These are phyloP conservation scores for Pulveroboletus sp. DNA, from an alignment of 768 basidiomycete genomes.

Conservation along the genomic window DNA sequence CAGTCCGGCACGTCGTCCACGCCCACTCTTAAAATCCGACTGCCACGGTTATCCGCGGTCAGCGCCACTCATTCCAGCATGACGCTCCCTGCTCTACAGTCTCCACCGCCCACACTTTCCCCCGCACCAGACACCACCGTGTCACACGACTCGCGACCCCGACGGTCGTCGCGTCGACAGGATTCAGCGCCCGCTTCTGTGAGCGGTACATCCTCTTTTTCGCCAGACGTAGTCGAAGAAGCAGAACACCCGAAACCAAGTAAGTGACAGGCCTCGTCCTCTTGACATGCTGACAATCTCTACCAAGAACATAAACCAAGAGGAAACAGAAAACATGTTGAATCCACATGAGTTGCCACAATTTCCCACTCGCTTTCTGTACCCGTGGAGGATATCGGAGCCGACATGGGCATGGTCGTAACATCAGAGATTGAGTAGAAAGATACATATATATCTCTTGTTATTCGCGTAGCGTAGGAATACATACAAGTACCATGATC, in stretches of 20 bases:
- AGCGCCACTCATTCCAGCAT: conserved; percentile 23
- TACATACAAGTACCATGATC: neutral
- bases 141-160: conserved; percentile 26
- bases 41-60: conserved; percentile 31
- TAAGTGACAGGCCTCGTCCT: conserved; percentile 13
- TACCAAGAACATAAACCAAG: conserved; percentile 22
- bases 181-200: conserved; percentile 31
- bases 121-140: conserved; percentile 21
- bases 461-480: conserved; percentile 14
- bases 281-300: neutral
- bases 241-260: conserved; percentile 26
- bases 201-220: conserved; percentile 31
- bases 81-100: conserved; percentile 19
- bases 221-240: conserved; percentile 27
- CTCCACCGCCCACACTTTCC: conserved; percentile 17
- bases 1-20: conserved; percentile 31
- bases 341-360: conserved; percentile 10
- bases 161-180: conserved; percentile 25
- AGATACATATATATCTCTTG: conserved; percentile 22
- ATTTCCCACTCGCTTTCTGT: neutral
- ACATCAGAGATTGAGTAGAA: conserved; percentile 14
- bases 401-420: conserved; percentile 1
- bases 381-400: neutral
- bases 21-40: conserved; percentile 33
- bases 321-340: conserved; percentile 22